Base-by-base conservation (phyloP, 2,329 filamentous ascomycete genomes). In the Colletotrichum sp. region DNA sequence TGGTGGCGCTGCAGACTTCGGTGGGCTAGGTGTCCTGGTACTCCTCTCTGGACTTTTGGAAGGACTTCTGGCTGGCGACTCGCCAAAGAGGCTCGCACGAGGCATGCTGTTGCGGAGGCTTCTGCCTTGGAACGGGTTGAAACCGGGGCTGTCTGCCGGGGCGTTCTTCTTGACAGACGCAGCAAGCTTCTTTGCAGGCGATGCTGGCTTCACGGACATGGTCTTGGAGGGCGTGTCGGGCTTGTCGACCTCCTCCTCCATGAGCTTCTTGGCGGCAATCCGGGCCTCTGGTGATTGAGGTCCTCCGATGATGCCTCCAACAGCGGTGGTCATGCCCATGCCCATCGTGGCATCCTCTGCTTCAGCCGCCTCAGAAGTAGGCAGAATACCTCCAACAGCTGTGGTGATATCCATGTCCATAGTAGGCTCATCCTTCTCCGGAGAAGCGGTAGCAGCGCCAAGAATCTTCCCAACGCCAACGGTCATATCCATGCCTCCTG, bases 261-360 rank as follows among this genome's bases (percentile, higher is more conserved):
- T 91, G 15, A 91, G 81, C 63, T 87, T 87, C 80, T 90, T 92
- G 10, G 88, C 91, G 72, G 88, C 84, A 10, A 84, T 82, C 52
- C 88, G 87, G 43, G 85, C 83, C 65, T 85, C 85, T 24, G 81
- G 81, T 28, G 84, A 79, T 57, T 82, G 80, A 26, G 83, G 78
- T 12, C 78, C 77, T 83, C 86, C 82, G 81, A 94, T 85, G 67
- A 95, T 94, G 10, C 88, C 87, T 12, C 93, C 93, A 63, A 94
- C 86, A 7, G 90, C 91, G 61, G 87, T 87, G 3, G 93, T 94
- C 81, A 94, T 91, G 61, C 94, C 93, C 93, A 94, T 94, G 1
- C 88, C 91, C 82, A 90, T 87, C 2, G 90, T 92, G 67, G 84
- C 79, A 6, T 84, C 81, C 16, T 82, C 81, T 7, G 83, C 80